Percentiles rank a stretch among this genome's conserved stretches.
These are phyloP conservation scores for Entophlyctis luteolus DNA, from an alignment of 192 early-diverging fungal species.

Conservation along the genomic window DNA sequence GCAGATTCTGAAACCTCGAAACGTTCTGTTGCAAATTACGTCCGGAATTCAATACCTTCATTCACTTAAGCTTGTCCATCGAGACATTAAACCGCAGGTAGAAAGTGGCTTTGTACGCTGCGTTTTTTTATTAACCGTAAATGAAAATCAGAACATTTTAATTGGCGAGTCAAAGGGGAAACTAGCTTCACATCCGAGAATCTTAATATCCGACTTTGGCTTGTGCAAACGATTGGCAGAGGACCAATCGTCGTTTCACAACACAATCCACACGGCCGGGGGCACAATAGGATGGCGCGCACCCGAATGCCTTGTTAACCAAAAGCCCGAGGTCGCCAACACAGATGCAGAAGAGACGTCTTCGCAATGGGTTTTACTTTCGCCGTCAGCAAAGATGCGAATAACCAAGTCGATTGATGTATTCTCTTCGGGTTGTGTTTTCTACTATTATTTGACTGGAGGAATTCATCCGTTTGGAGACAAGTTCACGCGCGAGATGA, in stretches of 20 bases:
- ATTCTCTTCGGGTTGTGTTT: slow-evolving; percentile 93
- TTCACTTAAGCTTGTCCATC: slow-evolving; percentile 91
- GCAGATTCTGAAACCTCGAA: slow-evolving; percentile 53
- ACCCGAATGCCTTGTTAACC: slow-evolving; percentile 70
- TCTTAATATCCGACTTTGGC: slow-evolving; percentile 96
- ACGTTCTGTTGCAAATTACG: slow-evolving; percentile 79
- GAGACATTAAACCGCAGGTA: slow-evolving; percentile 93
- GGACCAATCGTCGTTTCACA: slow-evolving; percentile 90
- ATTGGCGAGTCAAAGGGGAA: slow-evolving; percentile 48
- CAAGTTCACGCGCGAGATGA: slow-evolving; percentile 79
- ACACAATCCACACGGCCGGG: slow-evolving; percentile 68
- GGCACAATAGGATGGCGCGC: slow-evolving; percentile 98
- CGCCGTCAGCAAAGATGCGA: slow-evolving; percentile 19
- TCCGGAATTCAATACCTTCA: slow-evolving; percentile 85
- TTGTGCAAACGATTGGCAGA: slow-evolving; percentile 90
- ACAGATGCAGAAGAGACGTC: not conserved
- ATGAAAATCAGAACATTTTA: slow-evolving; percentile 92
- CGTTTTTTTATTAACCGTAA: slow-evolving; percentile 25
- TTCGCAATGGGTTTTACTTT: slow-evolving; percentile 5
- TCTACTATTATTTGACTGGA: slow-evolving; percentile 83
- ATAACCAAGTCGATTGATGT: slow-evolving; percentile 90
- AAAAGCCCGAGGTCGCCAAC: slow-evolving; percentile 14
- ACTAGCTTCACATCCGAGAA: slow-evolving; percentile 50
- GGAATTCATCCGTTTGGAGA: slow-evolving; percentile 97
- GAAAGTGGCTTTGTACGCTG: slow-evolving; percentile 19